A percentile compares a stretch with the other conserved stretches of the same genome.
Evolutionary conservation across 768 basidiomycete species (phyloP).

Genomic region (Leccinum subgranulosum): DNA sequence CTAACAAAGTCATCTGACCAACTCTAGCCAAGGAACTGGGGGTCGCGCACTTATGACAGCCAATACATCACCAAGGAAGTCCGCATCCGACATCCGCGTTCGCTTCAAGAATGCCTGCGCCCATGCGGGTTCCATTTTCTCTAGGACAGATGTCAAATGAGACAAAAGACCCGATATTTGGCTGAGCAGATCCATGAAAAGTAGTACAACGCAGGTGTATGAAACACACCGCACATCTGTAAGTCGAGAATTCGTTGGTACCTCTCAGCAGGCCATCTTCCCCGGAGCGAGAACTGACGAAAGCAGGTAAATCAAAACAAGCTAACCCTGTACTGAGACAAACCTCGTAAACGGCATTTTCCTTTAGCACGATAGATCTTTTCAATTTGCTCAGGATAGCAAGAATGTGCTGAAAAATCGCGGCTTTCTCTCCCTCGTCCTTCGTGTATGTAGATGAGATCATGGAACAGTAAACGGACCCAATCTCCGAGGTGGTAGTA

Average conservation of each 20-base stretch:
- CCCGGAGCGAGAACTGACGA: constrained; percentile 66
- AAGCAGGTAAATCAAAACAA: not conserved
- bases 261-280: constrained; percentile 76
- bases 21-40: not conserved
- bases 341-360: constrained; percentile 69
- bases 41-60: constrained; percentile 67
- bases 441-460: constrained; percentile 67
- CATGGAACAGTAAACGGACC: constrained; percentile 71
- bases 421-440: constrained; percentile 44
- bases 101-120: constrained; percentile 69
- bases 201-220: not conserved
- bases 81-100: constrained; percentile 71
- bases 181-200: constrained; percentile 34
- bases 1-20: constrained; percentile 32
- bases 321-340: constrained; percentile 2
- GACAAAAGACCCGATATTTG: constrained; percentile 68
- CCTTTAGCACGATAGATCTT: constrained; percentile 51
- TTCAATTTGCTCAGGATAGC: constrained; percentile 74
- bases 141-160: constrained; percentile 69
- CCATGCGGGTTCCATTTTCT: constrained; percentile 76
- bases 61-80: constrained; percentile 82
- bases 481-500: constrained; percentile 64
- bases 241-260: constrained; percentile 68
- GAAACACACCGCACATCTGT: constrained; percentile 50
- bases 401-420: constrained; percentile 63